Evolutionary conservation across 1,284 basidiomycete species (phyloP), one percentile per base, ranked within the genome.

Genomic region (Malassezia dermatis): DNA sequence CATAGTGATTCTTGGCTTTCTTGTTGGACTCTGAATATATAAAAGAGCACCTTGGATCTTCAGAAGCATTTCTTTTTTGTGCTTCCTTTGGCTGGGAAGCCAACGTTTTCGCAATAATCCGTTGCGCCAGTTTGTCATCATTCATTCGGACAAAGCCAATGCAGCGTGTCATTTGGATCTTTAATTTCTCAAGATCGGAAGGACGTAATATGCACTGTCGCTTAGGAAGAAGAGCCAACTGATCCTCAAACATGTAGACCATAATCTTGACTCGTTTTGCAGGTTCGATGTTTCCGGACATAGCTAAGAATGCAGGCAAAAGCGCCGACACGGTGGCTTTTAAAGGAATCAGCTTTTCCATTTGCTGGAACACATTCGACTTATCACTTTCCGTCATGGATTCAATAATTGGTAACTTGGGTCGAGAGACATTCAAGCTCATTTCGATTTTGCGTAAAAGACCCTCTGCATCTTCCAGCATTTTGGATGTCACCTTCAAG

Each of bases 211-310:
- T 67, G 57, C 65, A 69, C 51, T 71, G 60, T 35, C 62, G 57
- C 50, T 58, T 58, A 27, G 64, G 53, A 34, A 68, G 46, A 40
- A 71, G 41, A 21, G 64, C 69, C 43, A 65, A 52, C 52, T 73
- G 70, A 45, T 73, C 70, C 39, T 65, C 61, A 59, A 71, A 65
- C 65, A 73, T 69, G 60, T 57, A 73, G 2, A 64, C 61, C 70
- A 73, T 73, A 34, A 71, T 68, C 55, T 71, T 73, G 43, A 71
- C 63, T 27, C 69, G 60, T 55, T 69, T 67, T 6, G 69, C 66
- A 2, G 69, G 61, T 42, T 71, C 69, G 15, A 73, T 28, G 24
- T 65, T 64, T 50, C 64, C 59, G 26, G 67, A 64, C 65, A 73
- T 71, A 12, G 70, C 70, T 31, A 65, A 64, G 45, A 73, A 73